Evolutionary conservation across 768 basidiomycete genomes (phyloP).

Genomic region (Chlorophyllum brunneum): DNA sequence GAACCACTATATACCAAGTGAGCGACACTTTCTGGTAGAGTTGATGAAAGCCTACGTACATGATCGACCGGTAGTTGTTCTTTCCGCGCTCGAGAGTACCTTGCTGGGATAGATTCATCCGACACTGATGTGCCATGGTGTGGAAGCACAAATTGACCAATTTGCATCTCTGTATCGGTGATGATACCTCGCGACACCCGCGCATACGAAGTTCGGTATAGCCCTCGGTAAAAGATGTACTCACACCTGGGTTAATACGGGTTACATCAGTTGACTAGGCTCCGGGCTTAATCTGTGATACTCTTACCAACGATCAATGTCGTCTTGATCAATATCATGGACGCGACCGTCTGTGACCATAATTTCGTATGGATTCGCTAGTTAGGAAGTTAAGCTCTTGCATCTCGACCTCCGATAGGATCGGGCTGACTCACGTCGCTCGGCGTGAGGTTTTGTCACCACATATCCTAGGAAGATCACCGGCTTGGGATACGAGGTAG

Average conservation of each 20-base stretch:
- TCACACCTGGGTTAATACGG: conserved; percentile 69
- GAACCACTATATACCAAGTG: conserved; percentile 55
- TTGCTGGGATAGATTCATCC: conserved; percentile 57
- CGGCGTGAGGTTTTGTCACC: conserved; percentile 62
- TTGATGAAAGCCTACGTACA: conserved; percentile 34
- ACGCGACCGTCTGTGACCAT: conserved; percentile 74
- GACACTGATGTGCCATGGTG: conserved; percentile 46
- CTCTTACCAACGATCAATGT: conserved; percentile 64
- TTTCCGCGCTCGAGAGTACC: conserved; percentile 66
- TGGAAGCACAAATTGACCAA: conserved; percentile 81
- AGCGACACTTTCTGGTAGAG: background rate
- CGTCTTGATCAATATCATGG: conserved; percentile 75
- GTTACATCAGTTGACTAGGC: background rate
- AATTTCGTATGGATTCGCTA: conserved; percentile 74
- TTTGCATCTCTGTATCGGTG: conserved; percentile 88
- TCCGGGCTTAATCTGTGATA: background rate
- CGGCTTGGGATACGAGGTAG: conserved; percentile 59
- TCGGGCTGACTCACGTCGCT: conserved; percentile 47
- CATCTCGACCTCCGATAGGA: background rate
- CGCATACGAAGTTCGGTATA: conserved; percentile 79
- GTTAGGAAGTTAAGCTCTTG: background rate
- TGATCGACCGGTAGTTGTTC: conserved; percentile 62
- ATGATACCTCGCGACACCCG: conserved; percentile 79
- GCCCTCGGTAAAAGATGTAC: conserved; percentile 81
- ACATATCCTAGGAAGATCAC: conserved; percentile 82